Evolutionary conservation across 1,139 yeast genomes (phyloP), one percentile per base, ranked within the genome.

Genomic region (Taphrina pruni): DNA sequence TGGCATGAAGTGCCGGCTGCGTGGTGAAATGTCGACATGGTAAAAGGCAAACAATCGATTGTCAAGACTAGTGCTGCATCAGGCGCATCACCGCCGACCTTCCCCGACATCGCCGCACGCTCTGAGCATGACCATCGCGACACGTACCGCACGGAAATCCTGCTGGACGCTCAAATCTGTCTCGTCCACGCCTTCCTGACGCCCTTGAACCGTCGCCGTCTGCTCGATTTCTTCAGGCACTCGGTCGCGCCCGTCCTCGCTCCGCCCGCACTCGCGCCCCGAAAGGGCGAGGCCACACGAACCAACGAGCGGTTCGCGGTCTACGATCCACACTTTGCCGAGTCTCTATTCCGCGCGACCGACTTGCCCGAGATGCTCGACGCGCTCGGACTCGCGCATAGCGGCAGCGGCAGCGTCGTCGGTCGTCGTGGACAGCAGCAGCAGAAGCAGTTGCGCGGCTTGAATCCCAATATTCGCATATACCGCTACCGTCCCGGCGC

Each of bases 401-500:
- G 86, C 85, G 74, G 55, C 69, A 70, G 32, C 4, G 74, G 55
- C 69, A 70, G 17, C 17, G 17, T 17, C 17, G 17, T 17, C 17
- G 17, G 17, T 17, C 17, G 32, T 26, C 32, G 32, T 26, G 4
- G 32, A 26, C 32, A 26, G 32, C 32, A 26, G 32, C 2, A 26
- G 32, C 32, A 26, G 32, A 26, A 26, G 32, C 32, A 26, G 32
- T 26, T 88, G 0, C 76, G 78, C 20, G 87, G 88, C 0, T 79
- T 87, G 58, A 86, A 87, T 72, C 86, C 88, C 0, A 86, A 86
- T 71, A 76, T 87, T 20, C 75, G 90, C 52, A 78, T 87, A 1
- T 87, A 87, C 74, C 74, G 89, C 65, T 87, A 87, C 75, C 75
- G 76, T 5, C 81, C 81, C 70, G 89, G 89, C 0, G 89, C 87